phyloP scores from a whole-genome alignment of 2,329 filamentous ascomycete genomes.

The Cladosporium sp. region DNA sequence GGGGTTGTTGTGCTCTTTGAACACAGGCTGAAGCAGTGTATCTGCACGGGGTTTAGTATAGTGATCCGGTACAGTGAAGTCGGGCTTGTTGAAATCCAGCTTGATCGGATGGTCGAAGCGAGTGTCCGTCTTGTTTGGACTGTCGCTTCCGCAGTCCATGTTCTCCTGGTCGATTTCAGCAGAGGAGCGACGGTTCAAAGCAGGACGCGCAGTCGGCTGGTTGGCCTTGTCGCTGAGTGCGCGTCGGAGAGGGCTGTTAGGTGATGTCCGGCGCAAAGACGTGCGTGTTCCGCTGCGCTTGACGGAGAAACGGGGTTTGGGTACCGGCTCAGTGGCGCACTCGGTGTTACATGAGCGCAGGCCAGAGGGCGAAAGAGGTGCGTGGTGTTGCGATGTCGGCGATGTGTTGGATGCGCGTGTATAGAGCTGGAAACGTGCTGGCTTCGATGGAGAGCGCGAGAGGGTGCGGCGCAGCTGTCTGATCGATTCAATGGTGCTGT shows the following conservation, averaged over 20 bases:
- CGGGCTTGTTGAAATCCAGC: slow-evolving; percentile 40
- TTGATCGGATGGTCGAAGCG: slow-evolving; percentile 43
- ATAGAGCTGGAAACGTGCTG: slow-evolving; percentile 63
- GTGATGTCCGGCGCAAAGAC: slow-evolving; percentile 56
- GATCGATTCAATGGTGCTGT: slow-evolving; percentile 66
- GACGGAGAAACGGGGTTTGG: slow-evolving; percentile 46
- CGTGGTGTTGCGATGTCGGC: slow-evolving; percentile 34
- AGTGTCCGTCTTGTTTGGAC: slow-evolving; percentile 19
- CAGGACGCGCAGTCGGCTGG: slow-evolving; percentile 63
- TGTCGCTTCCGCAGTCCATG: slow-evolving; percentile 27
- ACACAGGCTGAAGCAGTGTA: slow-evolving; percentile 38
- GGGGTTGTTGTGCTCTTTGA: slow-evolving; percentile 44
- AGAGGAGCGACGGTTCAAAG: slow-evolving; percentile 44
- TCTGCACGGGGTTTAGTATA: slow-evolving; percentile 40
- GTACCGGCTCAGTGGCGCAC: slow-evolving; percentile 18
- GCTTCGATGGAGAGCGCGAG: slow-evolving; percentile 88
- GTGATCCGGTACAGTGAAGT: background rate
- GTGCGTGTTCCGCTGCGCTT: slow-evolving; percentile 29
- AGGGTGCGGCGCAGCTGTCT: slow-evolving; percentile 80
- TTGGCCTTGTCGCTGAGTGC: slow-evolving; percentile 67
- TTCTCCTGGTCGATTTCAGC: slow-evolving; percentile 44
- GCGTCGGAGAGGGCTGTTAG: slow-evolving; percentile 77
- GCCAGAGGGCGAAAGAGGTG: slow-evolving; percentile 37
- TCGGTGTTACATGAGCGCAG: slow-evolving; percentile 44
- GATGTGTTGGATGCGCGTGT: slow-evolving; percentile 42